These are phyloP conservation scores for Phytopythium delawarense DNA, from an alignment of 352 stramenopile species.

Conservation along the genomic window DNA sequence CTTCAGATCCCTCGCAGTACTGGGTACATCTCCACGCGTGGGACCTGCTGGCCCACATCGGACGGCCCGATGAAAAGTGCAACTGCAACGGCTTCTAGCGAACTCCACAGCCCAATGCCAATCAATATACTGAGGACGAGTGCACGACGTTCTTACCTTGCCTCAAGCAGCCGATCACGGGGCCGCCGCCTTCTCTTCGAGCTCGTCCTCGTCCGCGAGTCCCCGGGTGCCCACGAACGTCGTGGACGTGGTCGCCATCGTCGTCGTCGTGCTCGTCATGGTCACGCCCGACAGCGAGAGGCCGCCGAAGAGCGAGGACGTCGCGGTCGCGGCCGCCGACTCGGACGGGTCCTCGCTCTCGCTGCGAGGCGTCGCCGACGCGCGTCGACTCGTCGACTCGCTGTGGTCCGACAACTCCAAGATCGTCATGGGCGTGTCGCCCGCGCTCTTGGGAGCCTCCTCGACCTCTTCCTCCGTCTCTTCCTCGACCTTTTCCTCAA, in stretches of 20 bases:
- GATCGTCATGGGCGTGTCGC: conserved; percentile 44
- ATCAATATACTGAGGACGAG: too few relatives aligned
- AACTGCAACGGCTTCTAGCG: too few relatives aligned
- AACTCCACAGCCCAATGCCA: too few relatives aligned
- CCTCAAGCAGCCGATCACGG: background rate
- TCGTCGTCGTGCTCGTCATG: conserved; percentile 12
- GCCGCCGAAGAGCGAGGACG: conserved; percentile 5
- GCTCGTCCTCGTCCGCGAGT: conserved; percentile 5
- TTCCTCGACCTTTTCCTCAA: background rate
- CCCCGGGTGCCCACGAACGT: background rate
- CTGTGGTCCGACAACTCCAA: conserved; percentile 40
- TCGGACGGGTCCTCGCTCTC: conserved; percentile 4
- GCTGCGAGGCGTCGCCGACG: background rate
- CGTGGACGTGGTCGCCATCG: conserved; percentile 8
- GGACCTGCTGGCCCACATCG: too few relatives aligned
- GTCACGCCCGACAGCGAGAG: conserved; percentile 4
- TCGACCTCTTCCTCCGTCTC: conserved; percentile 1
- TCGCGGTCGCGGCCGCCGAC: conserved; percentile 4
- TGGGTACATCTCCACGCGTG: too few relatives aligned
- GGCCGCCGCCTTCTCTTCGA: conserved; percentile 6
- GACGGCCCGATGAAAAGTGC: too few relatives aligned
- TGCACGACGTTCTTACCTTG: too few relatives aligned
- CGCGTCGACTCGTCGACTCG: conserved; percentile 4
- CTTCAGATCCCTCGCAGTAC: too few relatives aligned
- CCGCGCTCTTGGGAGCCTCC: conserved; percentile 13